Conservation (phyloP, 768 basidiomycete species). For the Lactifluus piperatus region DNA sequence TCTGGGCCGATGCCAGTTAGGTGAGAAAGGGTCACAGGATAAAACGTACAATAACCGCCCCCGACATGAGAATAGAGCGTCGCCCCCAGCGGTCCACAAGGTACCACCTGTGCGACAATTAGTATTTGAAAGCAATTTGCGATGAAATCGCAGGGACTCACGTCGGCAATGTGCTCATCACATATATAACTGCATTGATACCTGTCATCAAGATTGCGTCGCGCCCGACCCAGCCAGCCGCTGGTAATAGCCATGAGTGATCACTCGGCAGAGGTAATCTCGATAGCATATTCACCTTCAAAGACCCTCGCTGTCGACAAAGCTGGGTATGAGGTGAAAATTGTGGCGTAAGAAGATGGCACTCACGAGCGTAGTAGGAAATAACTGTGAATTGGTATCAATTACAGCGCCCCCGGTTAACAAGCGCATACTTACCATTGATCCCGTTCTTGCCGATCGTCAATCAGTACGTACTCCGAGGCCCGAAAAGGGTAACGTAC, state of each 20-base stretch:
- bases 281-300: conserved; percentile 49
- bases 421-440: conserved; percentile 48
- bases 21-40: neutral
- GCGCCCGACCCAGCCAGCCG: conserved; percentile 92
- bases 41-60: conserved; percentile 62
- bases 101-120: conserved; percentile 59
- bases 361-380: conserved; percentile 87
- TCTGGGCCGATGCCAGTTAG: conserved; percentile 34
- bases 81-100: conserved; percentile 89
- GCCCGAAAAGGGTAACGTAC: conserved; percentile 37
- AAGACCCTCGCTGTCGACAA: conserved; percentile 67
- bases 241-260: conserved; percentile 32
- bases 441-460: conserved; percentile 68
- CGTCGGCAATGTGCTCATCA: conserved; percentile 77
- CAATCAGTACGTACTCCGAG: neutral
- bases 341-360: neutral
- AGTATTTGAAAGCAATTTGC: conserved; percentile 10
- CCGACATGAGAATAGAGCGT: conserved; percentile 76
- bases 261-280: neutral
- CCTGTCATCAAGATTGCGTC: conserved; percentile 95
- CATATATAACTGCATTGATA: conserved; percentile 78
- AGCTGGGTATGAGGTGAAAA: conserved; percentile 6
- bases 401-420: neutral
- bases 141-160: conserved; percentile 31
- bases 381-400: conserved; percentile 48